A percentile compares a stretch with the other conserved stretches of the same genome.
phyloP scores from a whole-genome alignment of 2,329 filamentous ascomycete genomes.

The Dichotomopilus funicola region DNA sequence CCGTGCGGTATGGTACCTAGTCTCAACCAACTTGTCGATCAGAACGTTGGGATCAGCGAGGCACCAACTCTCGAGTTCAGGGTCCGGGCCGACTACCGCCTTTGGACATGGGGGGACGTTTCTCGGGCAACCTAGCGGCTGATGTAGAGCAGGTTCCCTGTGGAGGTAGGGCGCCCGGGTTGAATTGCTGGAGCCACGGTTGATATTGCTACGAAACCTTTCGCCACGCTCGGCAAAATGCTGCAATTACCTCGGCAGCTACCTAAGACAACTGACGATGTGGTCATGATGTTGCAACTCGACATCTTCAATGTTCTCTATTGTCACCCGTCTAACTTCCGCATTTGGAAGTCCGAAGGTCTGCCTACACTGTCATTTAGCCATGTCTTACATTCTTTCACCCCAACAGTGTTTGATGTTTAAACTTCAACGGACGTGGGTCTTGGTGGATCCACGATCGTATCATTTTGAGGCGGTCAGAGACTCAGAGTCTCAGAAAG shows the following conservation, averaged over 20 bases:
- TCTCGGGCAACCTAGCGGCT: too few relatives aligned
- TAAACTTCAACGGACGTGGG: background rate
- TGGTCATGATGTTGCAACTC: background rate
- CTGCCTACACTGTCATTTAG: background rate
- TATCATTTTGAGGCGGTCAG: background rate
- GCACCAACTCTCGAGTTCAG: background rate
- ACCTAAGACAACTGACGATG: background rate
- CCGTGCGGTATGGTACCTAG: constrained; percentile 43
- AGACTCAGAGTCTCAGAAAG: too few relatives aligned
- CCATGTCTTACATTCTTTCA: background rate
- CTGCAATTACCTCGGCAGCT: background rate
- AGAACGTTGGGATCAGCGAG: constrained; percentile 63
- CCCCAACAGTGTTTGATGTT: background rate
- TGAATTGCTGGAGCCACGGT: background rate
- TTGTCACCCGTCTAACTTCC: background rate
- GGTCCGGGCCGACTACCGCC: background rate
- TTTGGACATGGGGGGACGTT: too few relatives aligned
- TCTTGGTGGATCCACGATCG: background rate
- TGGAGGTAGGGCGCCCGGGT: too few relatives aligned
- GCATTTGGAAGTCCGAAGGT: background rate
- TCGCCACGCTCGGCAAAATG: background rate
- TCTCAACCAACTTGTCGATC: constrained; percentile 58
- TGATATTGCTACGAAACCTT: background rate
- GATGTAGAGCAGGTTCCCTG: background rate
- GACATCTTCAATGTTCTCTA: background rate